These are phyloP conservation scores for Wallacemonas rigidus DNA, from an alignment of 208 protist genomes.

Conservation along the genomic window DNA sequence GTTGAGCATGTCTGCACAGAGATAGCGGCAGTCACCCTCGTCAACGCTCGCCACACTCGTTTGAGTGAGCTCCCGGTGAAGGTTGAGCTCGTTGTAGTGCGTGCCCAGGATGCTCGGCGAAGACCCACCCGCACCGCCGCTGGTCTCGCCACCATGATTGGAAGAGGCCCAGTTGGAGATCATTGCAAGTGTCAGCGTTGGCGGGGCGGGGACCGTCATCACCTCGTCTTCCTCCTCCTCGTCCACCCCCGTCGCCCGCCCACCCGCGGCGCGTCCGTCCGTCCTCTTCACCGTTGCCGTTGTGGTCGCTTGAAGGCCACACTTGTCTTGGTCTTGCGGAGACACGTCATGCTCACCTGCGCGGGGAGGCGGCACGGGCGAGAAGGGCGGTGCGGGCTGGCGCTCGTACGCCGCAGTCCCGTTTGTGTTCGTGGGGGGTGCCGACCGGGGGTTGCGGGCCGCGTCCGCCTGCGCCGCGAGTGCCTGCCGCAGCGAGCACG, in stretches of 20 bases:
- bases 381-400: background rate
- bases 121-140: background rate
- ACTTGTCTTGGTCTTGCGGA: background rate
- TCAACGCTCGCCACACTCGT: constrained; percentile 79
- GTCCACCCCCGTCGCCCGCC: background rate
- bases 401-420: background rate
- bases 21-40: constrained; percentile 91
- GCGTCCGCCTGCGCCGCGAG: constrained; percentile 5
- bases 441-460: too few relatives aligned
- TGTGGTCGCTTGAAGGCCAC: too few relatives aligned
- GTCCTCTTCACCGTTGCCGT: too few relatives aligned
- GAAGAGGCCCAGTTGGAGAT: constrained; percentile 4
- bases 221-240: background rate
- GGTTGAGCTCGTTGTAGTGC: constrained; percentile 23
- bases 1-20: constrained; percentile 92
- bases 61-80: constrained; percentile 33
- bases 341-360: background rate
- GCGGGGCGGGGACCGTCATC: background rate
- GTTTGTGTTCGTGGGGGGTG: background rate
- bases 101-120: constrained; percentile 9
- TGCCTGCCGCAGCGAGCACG: constrained; percentile 23
- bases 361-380: background rate
- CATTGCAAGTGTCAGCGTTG: constrained; percentile 13
- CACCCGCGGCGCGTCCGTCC: background rate
- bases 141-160: background rate